These are phyloP conservation scores for Thalassiosira delicatula DNA, from an alignment of 352 stramenopile genomes.

Conservation along the genomic window DNA sequence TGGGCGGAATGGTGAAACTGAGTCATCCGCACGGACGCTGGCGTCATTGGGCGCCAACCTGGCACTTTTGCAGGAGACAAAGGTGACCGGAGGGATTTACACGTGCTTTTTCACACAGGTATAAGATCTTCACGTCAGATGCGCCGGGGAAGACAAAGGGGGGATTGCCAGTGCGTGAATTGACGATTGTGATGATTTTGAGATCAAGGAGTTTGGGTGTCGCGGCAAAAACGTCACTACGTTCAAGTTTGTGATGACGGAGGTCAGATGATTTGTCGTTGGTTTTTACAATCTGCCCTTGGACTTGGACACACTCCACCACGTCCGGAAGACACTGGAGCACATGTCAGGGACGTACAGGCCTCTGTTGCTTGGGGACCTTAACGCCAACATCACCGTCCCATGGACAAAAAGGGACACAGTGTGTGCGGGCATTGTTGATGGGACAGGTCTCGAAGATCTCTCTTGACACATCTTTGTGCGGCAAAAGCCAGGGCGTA, in stretches of 20 bases:
- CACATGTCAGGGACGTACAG: conserved; percentile 4
- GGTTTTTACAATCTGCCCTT: conserved; percentile 18
- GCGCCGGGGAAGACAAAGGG: neutral
- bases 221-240: neutral
- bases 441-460: neutral
- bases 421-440: neutral
- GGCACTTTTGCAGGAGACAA: conserved; percentile 4
- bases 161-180: no score
- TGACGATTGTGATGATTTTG: neutral
- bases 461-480: neutral
- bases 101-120: neutral
- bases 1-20: conserved; percentile 6
- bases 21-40: neutral
- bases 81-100: neutral
- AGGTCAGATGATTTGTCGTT: neutral
- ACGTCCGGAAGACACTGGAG: neutral
- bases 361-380: conserved; percentile 29
- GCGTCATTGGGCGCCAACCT: neutral
- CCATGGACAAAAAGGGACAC: conserved; percentile 26
- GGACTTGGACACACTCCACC: neutral
- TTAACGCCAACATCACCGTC: conserved; percentile 34
- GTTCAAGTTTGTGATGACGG: neutral
- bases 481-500: neutral
- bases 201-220: neutral
- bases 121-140: neutral